phyloP scores from a whole-genome alignment of 495 filamentous ascomycete genomes.

The Hypomontagnella monticulosa region DNA sequence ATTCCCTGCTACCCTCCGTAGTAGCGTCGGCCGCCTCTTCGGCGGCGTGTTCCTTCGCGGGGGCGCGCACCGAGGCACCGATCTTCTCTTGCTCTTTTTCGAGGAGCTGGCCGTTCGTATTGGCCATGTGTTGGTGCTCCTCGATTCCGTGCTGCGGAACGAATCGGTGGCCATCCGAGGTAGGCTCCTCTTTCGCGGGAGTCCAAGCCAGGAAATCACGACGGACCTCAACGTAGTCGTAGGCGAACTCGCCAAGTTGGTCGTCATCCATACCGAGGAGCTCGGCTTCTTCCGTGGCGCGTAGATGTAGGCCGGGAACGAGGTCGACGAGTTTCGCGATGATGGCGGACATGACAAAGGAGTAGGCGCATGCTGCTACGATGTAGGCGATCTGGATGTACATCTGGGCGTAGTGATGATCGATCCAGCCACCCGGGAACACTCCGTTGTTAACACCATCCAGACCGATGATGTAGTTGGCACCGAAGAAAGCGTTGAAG shows the following conservation, averaged over 20 bases:
- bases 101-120: constrained; percentile 40
- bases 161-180: constrained; percentile 70
- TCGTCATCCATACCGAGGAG: constrained; percentile 98
- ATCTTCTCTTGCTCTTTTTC: constrained; percentile 41
- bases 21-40: constrained; percentile 18
- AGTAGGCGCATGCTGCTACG: constrained; percentile 74
- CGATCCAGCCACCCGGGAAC: constrained; percentile 79
- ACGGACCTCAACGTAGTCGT: constrained; percentile 98
- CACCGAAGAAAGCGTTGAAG: constrained; percentile 92
- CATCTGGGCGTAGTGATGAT: constrained; percentile 88
- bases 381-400: constrained; percentile 95
- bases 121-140: constrained; percentile 76
- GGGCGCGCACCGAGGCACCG: constrained; percentile 32
- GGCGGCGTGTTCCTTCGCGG: constrained; percentile 36
- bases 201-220: constrained; percentile 98
- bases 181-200: constrained; percentile 78
- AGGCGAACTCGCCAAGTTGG: constrained; percentile 98
- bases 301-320: constrained; percentile 89
- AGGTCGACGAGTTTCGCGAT: constrained; percentile 87
- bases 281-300: constrained; percentile 95
- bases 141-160: constrained; percentile 83
- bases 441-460: constrained; percentile 89
- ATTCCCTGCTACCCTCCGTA: constrained; percentile 19
- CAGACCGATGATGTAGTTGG: constrained; percentile 88
- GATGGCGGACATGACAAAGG: constrained; percentile 84